Evolutionary conservation across 2,329 filamentous ascomycete species (phyloP), one percentile per base, ranked within the genome.

Genomic region (Thelonectria discophora): DNA sequence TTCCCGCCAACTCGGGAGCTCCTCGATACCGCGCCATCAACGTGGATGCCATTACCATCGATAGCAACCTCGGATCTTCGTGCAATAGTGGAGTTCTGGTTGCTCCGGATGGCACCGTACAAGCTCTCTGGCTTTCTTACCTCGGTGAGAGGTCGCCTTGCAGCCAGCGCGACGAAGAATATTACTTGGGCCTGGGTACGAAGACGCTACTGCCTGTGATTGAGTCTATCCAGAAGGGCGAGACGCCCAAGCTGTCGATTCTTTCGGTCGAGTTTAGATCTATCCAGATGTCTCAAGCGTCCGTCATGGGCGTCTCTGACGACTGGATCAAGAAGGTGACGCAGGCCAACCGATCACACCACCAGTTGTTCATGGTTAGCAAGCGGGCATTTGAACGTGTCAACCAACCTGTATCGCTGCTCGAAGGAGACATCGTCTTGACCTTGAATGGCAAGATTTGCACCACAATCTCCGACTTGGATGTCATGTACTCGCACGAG

Each of bases 281-380:
- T 11, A 93, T 99, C 30, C 93, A 97, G 73, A 98, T 99, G 94
- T 91, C 91, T 40, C 95, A 99, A 79, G 94, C 93, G 15, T 90
- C 94, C 39, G 93, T 98, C 68, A 98, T 99, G 94, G 95, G 95
- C 10, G 93, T 98, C 1, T 92, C 92, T 0, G 94, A 98, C 71
- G 90, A 96, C 64, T 98, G 94, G 95, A 97, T 99, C 71, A 85
- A 92, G 69, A 91, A 93, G 77, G 94, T 97, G 2, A 90, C 95
- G 55, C 83, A 89, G 67, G 92, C 93, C 64, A 97, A 99, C 76
- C 91, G 92, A 40, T 90, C 95, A 52, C 91, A 93, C 60, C 95
- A 99, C 74, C 95, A 99, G 79, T 86, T 99, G 39, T 99, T 99
- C 82, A 97, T 99, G 91, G 93, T 99, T 30, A 90, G 93, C 71